Evolutionary conservation across 176 grass and related monocot genomes (phyloP), one percentile per base, ranked within the genome.

Genomic region (Miscanthus lutarioriparius): DNA sequence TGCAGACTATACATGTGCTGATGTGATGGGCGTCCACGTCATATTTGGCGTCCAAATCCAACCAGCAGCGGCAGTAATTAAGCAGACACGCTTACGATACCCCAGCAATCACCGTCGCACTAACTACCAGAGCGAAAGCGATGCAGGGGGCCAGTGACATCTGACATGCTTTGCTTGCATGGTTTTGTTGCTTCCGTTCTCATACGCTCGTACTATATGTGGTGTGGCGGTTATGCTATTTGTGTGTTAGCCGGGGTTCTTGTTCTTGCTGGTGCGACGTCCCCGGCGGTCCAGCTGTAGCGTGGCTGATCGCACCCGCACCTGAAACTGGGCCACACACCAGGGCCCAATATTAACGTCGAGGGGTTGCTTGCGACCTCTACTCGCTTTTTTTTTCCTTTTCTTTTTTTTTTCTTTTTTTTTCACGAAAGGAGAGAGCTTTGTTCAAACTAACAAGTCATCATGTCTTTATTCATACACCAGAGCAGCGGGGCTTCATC

Each of bases 211-310:
- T 4, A 15, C 13, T 10, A 7, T 13, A 14, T 28, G 47, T 17
- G 8, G 7, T 32, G 64, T 25, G 27, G 8, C 39, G 6, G 44
- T 65, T 35, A 72, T 43, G 44, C 26, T 49, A 30, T 28, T 44
- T 48, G 30, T 3, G 43, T 45, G 19, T 5, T 47, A 16, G 64
- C 20, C 26, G 36, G 45, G 32, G 19, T 56, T 56, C 51, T 22
- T 39, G 35, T 17, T 48, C 10, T 1, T 26, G 70, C 53, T 14
- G 79, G 79, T 76, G 17, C 37, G 38, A 87, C 72, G 72, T 76
- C 86, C 22, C 79, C 22, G 76, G 86, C 86, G 63, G 72, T 70
- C 64, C 39, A 82, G 86, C 86, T 82, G 78, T 81, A 37, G 16
- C 26, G 3, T 73, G 41, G 40, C 25, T 73, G 23, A n/a, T 70